Base-by-base conservation (phyloP, 305 asterid genomes). In the Rubia peregrina region DNA sequence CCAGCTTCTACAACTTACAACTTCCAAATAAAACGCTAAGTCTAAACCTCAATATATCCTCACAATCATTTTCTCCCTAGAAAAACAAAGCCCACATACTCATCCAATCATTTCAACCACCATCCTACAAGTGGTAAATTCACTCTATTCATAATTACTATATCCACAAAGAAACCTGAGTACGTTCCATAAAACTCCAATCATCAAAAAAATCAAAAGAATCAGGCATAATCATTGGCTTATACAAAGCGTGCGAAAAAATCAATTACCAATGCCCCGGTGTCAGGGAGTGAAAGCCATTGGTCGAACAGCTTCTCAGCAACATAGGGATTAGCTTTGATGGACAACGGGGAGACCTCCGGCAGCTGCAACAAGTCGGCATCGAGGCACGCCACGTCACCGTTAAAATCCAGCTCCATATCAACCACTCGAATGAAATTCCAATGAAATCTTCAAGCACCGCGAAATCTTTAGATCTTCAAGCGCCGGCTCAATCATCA, bases 231-330 rank as follows among this genome's bases (percentile, higher is more conserved):
- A 40, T 10, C 76, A 74, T 70, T 0, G 21, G 7, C 44, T 6
- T 24, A 43, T 42, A 42, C 10, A 8, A 7, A 40, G 57, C 14
- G 57, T 26, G 14, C 5, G 22, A 51, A 51, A 59, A 30, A 30
- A 30, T 30, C 33, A 30, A 14, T 30, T 90, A 90, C 98, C 97
- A 89, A 71, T 6, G 87, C 72, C 73, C 81, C 73, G 77, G 96
- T 86, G 65, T 89, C 96, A 13, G 97, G 90, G 17, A 87, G 91
- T 70, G 96, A 88, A 41, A 92, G 93, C 98, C 98, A 90, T 82
- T 87, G 91, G 80, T 92, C 95, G 71, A 85, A 92, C n/a, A 92
- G 93, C 84, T 83, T 87, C 77, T 88, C 93, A 3, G 93, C 93
- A 26, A 90, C 88, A 68, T 66, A 80, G 57, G 97, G 90, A 56